phyloP scores from a whole-genome alignment of 495 filamentous ascomycete genomes.

The Poronia punctata region DNA sequence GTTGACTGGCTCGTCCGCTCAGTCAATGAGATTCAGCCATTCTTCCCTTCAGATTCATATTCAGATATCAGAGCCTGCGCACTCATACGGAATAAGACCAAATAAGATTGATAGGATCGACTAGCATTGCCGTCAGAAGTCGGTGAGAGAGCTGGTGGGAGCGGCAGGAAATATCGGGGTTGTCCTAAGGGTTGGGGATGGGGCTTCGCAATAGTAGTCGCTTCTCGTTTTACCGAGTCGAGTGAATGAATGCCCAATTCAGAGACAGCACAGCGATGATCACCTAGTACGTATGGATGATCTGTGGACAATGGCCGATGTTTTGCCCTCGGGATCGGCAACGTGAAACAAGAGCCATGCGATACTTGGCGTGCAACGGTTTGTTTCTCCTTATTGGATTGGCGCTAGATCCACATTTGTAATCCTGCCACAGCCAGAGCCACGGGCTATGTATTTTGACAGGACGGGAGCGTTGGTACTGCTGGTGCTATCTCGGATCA shows the following conservation, averaged over 20 bases:
- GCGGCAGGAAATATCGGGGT: no score
- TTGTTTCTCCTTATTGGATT: conserved; percentile 6
- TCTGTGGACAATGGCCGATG: conserved; percentile 3
- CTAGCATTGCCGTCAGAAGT: conserved; percentile 5
- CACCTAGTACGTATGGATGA: conserved; percentile 5
- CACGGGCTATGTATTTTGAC: no score
- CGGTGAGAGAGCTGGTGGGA: conserved; percentile 6
- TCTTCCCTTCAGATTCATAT: no score
- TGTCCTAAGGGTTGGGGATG: no score
- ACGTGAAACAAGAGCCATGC: conserved; percentile 6
- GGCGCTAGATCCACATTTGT: conserved; percentile 1
- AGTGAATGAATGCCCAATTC: no score
- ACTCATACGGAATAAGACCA: no score
- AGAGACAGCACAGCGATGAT: conserved; percentile 11
- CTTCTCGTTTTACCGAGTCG: conserved; percentile 5
- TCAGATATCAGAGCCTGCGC: no score
- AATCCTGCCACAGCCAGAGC: no score
- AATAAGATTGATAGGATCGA: no score
- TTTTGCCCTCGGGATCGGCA: conserved; percentile 1
- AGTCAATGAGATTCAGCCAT: no score
- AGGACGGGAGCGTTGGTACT: not conserved
- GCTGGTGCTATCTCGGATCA: conserved; percentile 4
- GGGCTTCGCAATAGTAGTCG: no score
- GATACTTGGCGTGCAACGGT: conserved; percentile 7
- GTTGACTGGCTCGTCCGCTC: no score